phyloP scores from a whole-genome alignment of 1,139 yeast genomes.

The Yamadazyma siamensis region DNA sequence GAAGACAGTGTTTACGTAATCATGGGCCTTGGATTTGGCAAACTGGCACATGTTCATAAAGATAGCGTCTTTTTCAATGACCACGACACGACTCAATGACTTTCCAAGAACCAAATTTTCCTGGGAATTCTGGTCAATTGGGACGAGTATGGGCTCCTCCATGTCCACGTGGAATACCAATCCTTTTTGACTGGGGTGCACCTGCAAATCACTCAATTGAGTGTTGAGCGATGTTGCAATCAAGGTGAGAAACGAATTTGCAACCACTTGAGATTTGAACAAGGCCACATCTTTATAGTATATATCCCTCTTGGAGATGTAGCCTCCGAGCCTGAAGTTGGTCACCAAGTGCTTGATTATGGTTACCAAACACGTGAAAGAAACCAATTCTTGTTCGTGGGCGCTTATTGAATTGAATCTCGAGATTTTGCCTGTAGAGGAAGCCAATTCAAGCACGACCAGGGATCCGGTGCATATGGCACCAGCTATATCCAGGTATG shows the following conservation, averaged over 20 bases:
- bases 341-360: constrained; percentile 3
- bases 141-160: constrained; percentile 25
- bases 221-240: constrained; percentile 25
- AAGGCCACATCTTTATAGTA: constrained; percentile 62
- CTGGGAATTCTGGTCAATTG: constrained; percentile 13
- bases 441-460: too few species aligned
- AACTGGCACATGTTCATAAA: constrained; percentile 31
- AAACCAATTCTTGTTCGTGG: constrained; percentile 1
- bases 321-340: constrained; percentile 10
- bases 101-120: background rate
- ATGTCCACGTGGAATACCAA: constrained; percentile 39
- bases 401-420: constrained; percentile 10
- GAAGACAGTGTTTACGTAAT: constrained; percentile 25
- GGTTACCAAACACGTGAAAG: constrained; percentile 3
- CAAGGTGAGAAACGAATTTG: constrained; percentile 38
- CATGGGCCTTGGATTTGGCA: constrained; percentile 9
- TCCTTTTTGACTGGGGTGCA: constrained; percentile 65
- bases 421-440: constrained; percentile 3
- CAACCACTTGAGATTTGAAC: constrained; percentile 35
- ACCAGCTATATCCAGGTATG: too few species aligned
- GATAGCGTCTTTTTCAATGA: constrained; percentile 67
- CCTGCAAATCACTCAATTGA: constrained; percentile 31
- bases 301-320: constrained; percentile 58
- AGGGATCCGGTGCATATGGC: too few species aligned
- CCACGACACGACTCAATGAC: constrained; percentile 27